Evolutionary conservation across 164 flowering plant species (phyloP), one percentile per base, ranked within the genome.

Genomic region (Umbilicus rupestris): DNA sequence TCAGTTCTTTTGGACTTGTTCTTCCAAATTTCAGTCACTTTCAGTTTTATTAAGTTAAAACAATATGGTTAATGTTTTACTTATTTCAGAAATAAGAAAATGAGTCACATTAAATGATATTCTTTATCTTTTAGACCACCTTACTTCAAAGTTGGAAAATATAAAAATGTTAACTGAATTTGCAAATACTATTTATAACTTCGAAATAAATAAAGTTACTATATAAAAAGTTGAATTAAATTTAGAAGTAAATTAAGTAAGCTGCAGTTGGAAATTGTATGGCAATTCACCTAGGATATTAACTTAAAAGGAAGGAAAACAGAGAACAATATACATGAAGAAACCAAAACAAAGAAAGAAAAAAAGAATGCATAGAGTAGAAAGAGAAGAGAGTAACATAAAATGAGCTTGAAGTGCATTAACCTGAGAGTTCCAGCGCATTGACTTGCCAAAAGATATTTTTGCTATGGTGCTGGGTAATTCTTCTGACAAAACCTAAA

Each of bases 401-500:
- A 20, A 31, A 17, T n/a, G 41, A 28, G 55, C 10, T 58, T 59
- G 49, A 67, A 20, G 26, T 42, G 29, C 50, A 65, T 33, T 39
- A 64, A 87, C 98, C 92, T 89, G 85, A 64, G 97, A 89, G 68
- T 81, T 93, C 98, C 98, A 93, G 3, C 92, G 88, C 98, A 93
- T 93, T 35, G 98, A 87, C 84, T 90, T 93, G 24, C 86, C 88
- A 69, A 93, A 93, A 69, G 96, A 82, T 72, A 93, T 67, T 73
- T 81, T 87, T 37, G 89, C 74, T 41, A 93, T 77, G 39, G 69
- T 52, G 41, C 70, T 71, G 52, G 98, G 97, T 68, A 93, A 79
- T 28, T 85, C 92, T 72, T 87, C 96, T 65, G 94, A 85, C 57
- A 93, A 73, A 73, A 93, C 94, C 98, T 93, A 71, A 39, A 41